Evolutionary conservation across 495 filamentous ascomycete species (phyloP).

Genomic region (Penicillium odoratum): DNA sequence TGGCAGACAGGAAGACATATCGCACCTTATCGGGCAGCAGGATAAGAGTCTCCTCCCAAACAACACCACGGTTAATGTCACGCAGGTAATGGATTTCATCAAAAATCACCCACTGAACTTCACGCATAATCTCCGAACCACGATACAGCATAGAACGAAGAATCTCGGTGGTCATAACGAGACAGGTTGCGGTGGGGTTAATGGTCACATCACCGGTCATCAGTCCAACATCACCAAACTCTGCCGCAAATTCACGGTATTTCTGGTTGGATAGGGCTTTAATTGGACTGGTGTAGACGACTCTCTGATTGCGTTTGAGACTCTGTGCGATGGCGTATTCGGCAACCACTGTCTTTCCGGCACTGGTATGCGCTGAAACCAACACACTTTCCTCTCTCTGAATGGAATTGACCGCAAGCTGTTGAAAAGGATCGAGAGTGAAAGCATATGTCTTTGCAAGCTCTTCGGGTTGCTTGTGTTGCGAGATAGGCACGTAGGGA

Average conservation of each 20-base stretch:
- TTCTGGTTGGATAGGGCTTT: slow-evolving; percentile 99
- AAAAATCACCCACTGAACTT: slow-evolving; percentile 96
- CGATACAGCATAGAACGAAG: slow-evolving; percentile 96
- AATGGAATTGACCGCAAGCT: slow-evolving; percentile 88
- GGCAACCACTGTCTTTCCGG: slow-evolving; percentile 96
- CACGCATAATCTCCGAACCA: slow-evolving; percentile 98
- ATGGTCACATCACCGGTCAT: slow-evolving; percentile 99
- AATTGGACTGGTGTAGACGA: slow-evolving; percentile 99
- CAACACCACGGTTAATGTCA: slow-evolving; percentile 77
- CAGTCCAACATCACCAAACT: slow-evolving; percentile 94
- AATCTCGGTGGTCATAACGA: slow-evolving; percentile 99
- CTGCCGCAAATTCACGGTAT: slow-evolving; percentile 90
- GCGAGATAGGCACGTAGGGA: slow-evolving; percentile 85
- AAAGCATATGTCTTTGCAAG: slow-evolving; percentile 85
- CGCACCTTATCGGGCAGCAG: slow-evolving; percentile 95
- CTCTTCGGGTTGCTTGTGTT: slow-evolving; percentile 81
- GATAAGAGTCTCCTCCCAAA: slow-evolving; percentile 99
- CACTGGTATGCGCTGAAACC: slow-evolving; percentile 95
- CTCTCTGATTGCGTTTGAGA: slow-evolving; percentile 92
- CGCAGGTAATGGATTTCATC: slow-evolving; percentile 99
- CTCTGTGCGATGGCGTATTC: slow-evolving; percentile 99
- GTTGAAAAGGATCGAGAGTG: slow-evolving; percentile 94
- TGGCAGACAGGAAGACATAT: slow-evolving; percentile 97
- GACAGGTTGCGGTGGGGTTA: slow-evolving; percentile 94
- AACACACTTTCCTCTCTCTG: slow-evolving; percentile 93